Evolutionary conservation across 345 rosid species (phyloP), one percentile per base, ranked within the genome.

Genomic region (Citrus unshiu): DNA sequence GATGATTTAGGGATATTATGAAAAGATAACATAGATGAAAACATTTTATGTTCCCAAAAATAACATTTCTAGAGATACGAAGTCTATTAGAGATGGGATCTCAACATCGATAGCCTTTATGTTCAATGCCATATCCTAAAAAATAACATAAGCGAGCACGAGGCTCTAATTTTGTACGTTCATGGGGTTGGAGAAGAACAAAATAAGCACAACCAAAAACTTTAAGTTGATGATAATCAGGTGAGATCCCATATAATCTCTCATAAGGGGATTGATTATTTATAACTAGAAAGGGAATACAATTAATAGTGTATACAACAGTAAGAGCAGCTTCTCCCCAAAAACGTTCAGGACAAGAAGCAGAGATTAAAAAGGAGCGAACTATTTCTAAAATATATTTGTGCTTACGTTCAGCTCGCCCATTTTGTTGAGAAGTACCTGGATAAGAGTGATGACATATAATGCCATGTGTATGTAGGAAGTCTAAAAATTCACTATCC

Each of bases 341-440:
- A 51, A 76, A 65, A 2, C 6, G 1, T 66, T 49, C 22, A 30
- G 39, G 68, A 54, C 32, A 59, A 34, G 5, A 13, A 8, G 32
- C 1, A 64, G 9, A 71, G 9, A 83, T 8, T 12, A 79, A 8
- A 83, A 18, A 5, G 56, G 43, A 29, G 37, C 75, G 0, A 29
- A 24, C 7, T 40, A 27, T 58, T 10, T 79, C 40, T 1, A 79
- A 34, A 22, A 79, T 79, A 35, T 76, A 72, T 0, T 7, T 22
- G 9, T 29, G 66, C 49, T 79, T 83, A 1, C 25, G 2, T 54
- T 76, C 9, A 0, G 4, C 54, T 5, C 34, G 13, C 9, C 80
- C 72, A 79, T 83, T 80, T 16, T 80, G 40, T 72, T 76, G 60
- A 6, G 30, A 83, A 12, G 76, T 80, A 13, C 61, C 2, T 21